Conservation (phyloP, 2,329 filamentous ascomycete species). For the Geoglossum cookeanum region DNA sequence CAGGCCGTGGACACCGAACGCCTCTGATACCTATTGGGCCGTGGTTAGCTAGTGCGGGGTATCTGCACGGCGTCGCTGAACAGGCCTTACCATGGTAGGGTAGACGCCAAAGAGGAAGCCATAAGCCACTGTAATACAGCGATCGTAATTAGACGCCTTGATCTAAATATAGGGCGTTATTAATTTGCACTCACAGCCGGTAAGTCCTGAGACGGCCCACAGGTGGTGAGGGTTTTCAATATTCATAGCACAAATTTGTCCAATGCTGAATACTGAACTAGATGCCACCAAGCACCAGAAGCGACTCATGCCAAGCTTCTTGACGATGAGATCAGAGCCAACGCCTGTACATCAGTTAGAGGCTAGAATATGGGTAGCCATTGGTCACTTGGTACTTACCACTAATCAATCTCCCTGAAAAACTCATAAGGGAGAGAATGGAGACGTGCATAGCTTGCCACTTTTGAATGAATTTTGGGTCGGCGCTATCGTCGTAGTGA, state of each 20-base stretch:
- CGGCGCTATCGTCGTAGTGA: constrained; percentile 56
- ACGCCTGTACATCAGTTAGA: constrained; percentile 36
- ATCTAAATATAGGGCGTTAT: too few relatives aligned
- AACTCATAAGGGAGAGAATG: constrained; percentile 77
- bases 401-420: constrained; percentile 58
- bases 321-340: constrained; percentile 78
- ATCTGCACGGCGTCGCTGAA: neutral
- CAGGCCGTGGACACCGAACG: constrained; percentile 75
- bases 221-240: constrained; percentile 63
- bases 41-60: neutral
- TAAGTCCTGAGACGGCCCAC: constrained; percentile 60
- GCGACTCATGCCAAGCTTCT: constrained; percentile 58
- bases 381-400: constrained; percentile 29
- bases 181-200: constrained; percentile 31
- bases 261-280: constrained; percentile 55
- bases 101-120: constrained; percentile 89
- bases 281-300: constrained; percentile 81
- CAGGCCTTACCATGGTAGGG: constrained; percentile 47
- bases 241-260: constrained; percentile 56
- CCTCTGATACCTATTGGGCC: constrained; percentile 40
- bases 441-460: constrained; percentile 85
- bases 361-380: constrained; percentile 2
- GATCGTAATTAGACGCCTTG: neutral
- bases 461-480: constrained; percentile 55
- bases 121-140: constrained; percentile 41